Percentiles rank a stretch among this genome's conserved stretches.
phyloP scores from a whole-genome alignment of 1,284 basidiomycete species.

The Calocybe gambosa region DNA sequence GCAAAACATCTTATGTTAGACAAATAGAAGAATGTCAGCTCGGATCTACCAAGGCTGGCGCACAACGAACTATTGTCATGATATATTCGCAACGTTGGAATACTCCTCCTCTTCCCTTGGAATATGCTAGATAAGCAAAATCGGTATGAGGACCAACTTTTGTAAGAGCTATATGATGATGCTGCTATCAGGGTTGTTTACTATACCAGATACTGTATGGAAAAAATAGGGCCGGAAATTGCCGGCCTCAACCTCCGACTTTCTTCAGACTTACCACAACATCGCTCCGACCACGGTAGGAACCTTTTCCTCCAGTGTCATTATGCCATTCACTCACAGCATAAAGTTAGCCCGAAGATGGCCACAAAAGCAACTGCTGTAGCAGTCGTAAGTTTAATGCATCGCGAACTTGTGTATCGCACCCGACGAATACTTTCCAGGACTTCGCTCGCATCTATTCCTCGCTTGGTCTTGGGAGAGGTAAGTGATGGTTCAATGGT shows the following conservation, averaged over 20 bases:
- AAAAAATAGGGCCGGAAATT: conserved; percentile 29
- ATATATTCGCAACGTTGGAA: no score
- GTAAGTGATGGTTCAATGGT: conserved; percentile 33
- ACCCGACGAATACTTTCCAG: conserved; percentile 32
- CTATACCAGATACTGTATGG: not conserved
- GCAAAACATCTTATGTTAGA: not conserved
- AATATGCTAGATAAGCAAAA: no score
- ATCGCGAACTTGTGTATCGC: conserved; percentile 8
- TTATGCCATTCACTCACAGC: conserved; percentile 4
- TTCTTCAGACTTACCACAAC: conserved; percentile 17
- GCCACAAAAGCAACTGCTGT: conserved; percentile 77
- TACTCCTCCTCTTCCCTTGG: no score
- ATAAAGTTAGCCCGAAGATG: conserved; percentile 39
- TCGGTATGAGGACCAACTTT: no score
- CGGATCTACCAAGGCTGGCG: not conserved
- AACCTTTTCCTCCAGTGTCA: conserved; percentile 7
- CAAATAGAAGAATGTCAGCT: not conserved
- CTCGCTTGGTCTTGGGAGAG: conserved; percentile 88
- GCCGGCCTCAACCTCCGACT: conserved; percentile 23
- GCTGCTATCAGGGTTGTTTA: not conserved
- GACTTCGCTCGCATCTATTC: conserved; percentile 92
- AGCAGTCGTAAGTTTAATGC: conserved; percentile 57
- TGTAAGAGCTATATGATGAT: no score
- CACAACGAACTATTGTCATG: no score
- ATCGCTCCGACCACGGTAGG: conserved; percentile 24